Percentiles rank a stretch among this genome's conserved stretches.
Evolutionary conservation across 106 monocot species (phyloP).

Genomic region (Dioscorea zingiberensis): DNA sequence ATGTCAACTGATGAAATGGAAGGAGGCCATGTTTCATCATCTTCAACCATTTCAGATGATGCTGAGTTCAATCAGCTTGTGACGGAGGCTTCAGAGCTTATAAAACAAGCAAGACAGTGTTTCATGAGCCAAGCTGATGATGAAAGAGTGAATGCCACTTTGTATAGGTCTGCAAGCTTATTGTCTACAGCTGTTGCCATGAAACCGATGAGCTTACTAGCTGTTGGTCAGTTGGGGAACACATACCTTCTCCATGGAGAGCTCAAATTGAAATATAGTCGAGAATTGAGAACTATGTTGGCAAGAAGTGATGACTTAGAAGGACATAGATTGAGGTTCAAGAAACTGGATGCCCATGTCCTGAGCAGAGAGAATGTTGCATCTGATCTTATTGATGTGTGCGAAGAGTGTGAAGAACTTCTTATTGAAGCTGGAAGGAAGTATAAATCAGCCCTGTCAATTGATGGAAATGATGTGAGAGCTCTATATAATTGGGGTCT

Average conservation of each 20-base stretch:
- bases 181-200: conserved; percentile 60
- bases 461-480: conserved; percentile 75
- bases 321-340: conserved; percentile 9
- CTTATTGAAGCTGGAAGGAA: conserved; percentile 84
- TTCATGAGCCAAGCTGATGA: conserved; percentile 51
- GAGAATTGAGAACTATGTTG: conserved; percentile 70
- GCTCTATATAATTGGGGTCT: conserved; percentile 97
- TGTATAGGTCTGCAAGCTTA: conserved; percentile 63
- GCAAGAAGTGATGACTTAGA: conserved; percentile 27
- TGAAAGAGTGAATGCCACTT: conserved; percentile 39
- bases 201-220: conserved; percentile 68
- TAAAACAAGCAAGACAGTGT: conserved; percentile 61
- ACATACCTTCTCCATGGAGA: conserved; percentile 92
- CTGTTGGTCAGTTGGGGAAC: conserved; percentile 86
- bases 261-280: conserved; percentile 79
- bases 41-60: conserved; percentile 22
- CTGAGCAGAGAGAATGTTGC: conserved; percentile 47
- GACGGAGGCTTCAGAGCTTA: conserved; percentile 44
- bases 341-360: conserved; percentile 14
- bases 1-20: background rate
- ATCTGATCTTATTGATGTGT: conserved; percentile 60
- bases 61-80: conserved; percentile 51
- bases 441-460: conserved; percentile 72
- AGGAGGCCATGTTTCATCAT: conserved; percentile 10
- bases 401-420: conserved; percentile 93